Conservation (phyloP, 768 basidiomycete genomes). For the Hygrophorus pudorinus region DNA sequence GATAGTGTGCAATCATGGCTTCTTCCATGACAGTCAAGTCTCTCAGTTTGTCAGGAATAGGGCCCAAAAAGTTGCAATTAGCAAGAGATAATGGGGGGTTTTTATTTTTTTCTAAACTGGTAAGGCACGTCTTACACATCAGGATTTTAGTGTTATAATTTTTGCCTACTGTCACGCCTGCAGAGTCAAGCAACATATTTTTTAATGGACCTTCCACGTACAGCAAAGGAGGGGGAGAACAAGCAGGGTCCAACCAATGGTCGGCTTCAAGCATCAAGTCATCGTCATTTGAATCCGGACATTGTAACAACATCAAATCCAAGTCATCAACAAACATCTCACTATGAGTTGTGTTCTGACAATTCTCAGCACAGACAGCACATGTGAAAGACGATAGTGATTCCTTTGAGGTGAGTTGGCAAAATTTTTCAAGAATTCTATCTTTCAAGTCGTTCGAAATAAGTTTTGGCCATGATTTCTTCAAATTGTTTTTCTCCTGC, state of each 20-base stretch:
- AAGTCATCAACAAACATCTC: not conserved
- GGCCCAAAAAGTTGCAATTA: slow-evolving; percentile 21
- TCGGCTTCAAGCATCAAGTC: not conserved
- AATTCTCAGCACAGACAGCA: no score
- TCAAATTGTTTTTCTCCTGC: not conserved
- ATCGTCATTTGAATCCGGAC: not conserved
- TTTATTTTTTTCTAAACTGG: slow-evolving; percentile 7
- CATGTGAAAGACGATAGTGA: no score
- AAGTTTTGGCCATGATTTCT: not conserved
- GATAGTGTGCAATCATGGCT: slow-evolving; percentile 26
- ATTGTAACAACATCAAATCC: not conserved
- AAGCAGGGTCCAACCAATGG: slow-evolving; percentile 1
- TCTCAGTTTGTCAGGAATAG: slow-evolving; percentile 20
- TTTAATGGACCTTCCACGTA: not conserved
- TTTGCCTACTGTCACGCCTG: slow-evolving; percentile 1
- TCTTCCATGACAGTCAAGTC: slow-evolving; percentile 29
- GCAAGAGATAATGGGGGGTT: slow-evolving; percentile 21
- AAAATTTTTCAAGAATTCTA: not conserved
- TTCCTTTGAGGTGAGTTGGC: no score
- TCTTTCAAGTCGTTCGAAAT: no score
- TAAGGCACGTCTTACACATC: slow-evolving; percentile 16
- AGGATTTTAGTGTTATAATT: not conserved
- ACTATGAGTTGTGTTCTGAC: not conserved
- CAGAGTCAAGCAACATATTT: slow-evolving; percentile 4
- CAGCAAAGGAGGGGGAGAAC: not conserved